Percentiles rank a stretch among this genome's conserved stretches.
Evolutionary conservation across 129 eudicot genomes (phyloP).

Genomic region (Smallanthus sonchifolius): DNA sequence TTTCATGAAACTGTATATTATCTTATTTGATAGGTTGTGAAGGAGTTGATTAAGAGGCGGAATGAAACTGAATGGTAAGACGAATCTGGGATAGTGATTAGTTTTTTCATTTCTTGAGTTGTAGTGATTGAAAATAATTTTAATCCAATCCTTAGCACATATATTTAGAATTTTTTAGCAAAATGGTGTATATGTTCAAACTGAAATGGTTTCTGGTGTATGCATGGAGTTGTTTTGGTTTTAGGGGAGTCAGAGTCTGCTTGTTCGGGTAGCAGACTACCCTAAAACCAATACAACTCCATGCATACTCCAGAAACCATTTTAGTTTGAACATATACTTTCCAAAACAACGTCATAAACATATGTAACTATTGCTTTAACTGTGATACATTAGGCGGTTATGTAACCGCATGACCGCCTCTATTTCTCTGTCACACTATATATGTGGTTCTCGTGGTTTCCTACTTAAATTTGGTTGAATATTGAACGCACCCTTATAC

Average conservation of each 20-base stretch:
- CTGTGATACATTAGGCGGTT: not conserved
- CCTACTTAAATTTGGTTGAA: not conserved
- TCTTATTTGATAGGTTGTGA: conserved; percentile 50
- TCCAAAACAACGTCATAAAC: not conserved
- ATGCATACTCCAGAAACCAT: no score
- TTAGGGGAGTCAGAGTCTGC: no score
- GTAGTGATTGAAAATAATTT: not conserved
- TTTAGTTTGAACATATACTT: not conserved
- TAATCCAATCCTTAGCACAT: not conserved
- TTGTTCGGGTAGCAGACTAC: no score
- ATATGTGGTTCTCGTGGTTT: not conserved
- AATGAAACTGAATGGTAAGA: conserved; percentile 66
- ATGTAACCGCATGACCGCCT: not conserved
- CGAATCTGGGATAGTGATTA: not conserved
- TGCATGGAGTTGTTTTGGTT: no score
- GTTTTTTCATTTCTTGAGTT: not conserved
- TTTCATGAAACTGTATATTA: not conserved
- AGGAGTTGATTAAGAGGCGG: conserved; percentile 69
- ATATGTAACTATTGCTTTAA: not conserved
- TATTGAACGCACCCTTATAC: not conserved
- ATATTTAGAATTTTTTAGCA: not conserved
- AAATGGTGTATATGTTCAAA: no score
- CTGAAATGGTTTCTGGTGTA: no score
- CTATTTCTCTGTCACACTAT: not conserved
- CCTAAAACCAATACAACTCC: no score